Conservation (phyloP, 1,139 yeast genomes). For the Hansenula anomala region DNA sequence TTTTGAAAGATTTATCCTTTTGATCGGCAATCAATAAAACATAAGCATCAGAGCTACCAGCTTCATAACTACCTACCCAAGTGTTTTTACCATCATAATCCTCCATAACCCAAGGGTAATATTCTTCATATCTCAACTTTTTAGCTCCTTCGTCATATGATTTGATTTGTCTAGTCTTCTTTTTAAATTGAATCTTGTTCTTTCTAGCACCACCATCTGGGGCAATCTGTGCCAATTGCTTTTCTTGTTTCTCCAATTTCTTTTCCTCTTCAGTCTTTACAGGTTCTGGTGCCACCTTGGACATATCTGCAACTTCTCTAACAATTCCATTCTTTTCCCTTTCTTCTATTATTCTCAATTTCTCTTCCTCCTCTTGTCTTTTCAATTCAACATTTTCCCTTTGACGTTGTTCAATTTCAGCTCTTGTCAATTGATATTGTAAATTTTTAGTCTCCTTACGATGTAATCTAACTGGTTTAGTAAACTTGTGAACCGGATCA, state of each 20-base stretch:
- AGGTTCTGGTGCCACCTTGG: conserved; percentile 30
- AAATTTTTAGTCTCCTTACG: conserved; percentile 89
- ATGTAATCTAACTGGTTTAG: conserved; percentile 79
- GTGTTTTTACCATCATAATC: conserved; percentile 93
- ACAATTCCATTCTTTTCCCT: conserved; percentile 4
- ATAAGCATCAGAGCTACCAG: conserved; percentile 83
- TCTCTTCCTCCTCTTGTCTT: conserved; percentile 12
- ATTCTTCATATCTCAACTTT: conserved; percentile 86
- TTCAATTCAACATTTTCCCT: conserved; percentile 28
- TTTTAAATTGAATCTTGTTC: conserved; percentile 53
- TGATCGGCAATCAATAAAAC: conserved; percentile 77
- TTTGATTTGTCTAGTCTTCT: conserved; percentile 81
- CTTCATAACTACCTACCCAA: conserved; percentile 95
- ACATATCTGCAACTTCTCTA: conserved; percentile 21
- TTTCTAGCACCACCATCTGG: conserved; percentile 92
- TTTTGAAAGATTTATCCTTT: conserved; percentile 58
- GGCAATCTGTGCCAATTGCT: conserved; percentile 57
- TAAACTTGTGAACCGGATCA: conserved; percentile 60
- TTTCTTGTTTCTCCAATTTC: conserved; percentile 16
- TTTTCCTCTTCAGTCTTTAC: conserved; percentile 27
- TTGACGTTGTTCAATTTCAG: conserved; percentile 50
- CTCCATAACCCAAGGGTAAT: conserved; percentile 96
- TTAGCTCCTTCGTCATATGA: conserved; percentile 78
- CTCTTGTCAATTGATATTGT: conserved; percentile 74
- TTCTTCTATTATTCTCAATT: background rate